Conservation (phyloP, 2,329 filamentous ascomycete species). For the Penicillium sp. region DNA sequence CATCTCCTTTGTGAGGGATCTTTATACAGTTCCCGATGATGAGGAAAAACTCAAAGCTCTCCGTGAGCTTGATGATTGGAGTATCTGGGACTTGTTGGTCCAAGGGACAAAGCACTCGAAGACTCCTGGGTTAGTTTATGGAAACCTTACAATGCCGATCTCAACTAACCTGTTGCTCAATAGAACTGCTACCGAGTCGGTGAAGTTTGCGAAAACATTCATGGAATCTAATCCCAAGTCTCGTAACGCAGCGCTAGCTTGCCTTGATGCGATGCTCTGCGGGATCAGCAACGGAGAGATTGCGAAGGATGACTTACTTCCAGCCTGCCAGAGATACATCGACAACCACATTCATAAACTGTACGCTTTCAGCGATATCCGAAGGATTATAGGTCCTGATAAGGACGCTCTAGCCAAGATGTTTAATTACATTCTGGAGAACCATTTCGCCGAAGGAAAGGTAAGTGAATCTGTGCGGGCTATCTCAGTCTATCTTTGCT, state of each 20-base stretch:
- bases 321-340: slow-evolving; percentile 47
- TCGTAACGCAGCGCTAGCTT: slow-evolving; percentile 48
- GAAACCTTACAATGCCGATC: not conserved
- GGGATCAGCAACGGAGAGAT: slow-evolving; percentile 32
- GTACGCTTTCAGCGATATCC: slow-evolving; percentile 52
- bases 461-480: slow-evolving; percentile 24
- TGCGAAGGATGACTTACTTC: slow-evolving; percentile 39
- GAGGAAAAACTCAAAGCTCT: slow-evolving; percentile 34
- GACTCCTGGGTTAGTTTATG: slow-evolving; percentile 38
- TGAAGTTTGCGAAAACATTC: slow-evolving; percentile 42
- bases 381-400: slow-evolving; percentile 38
- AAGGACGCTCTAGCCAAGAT: slow-evolving; percentile 33
- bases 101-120: slow-evolving; percentile 38
- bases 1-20: slow-evolving; percentile 39
- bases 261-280: slow-evolving; percentile 36
- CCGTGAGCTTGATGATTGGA: slow-evolving; percentile 51
- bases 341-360: slow-evolving; percentile 47
- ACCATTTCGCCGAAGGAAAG: slow-evolving; percentile 25
- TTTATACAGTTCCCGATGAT: slow-evolving; percentile 43
- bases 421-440: slow-evolving; percentile 31
- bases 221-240: slow-evolving; percentile 42
- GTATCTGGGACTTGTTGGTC: slow-evolving; percentile 50
- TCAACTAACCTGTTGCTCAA: slow-evolving; percentile 9
- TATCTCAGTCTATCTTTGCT: not conserved
- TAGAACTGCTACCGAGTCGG: slow-evolving; percentile 38